phyloP scores from a whole-genome alignment of 1,284 basidiomycete species.

The Cutaneotrichosporon sp. region DNA sequence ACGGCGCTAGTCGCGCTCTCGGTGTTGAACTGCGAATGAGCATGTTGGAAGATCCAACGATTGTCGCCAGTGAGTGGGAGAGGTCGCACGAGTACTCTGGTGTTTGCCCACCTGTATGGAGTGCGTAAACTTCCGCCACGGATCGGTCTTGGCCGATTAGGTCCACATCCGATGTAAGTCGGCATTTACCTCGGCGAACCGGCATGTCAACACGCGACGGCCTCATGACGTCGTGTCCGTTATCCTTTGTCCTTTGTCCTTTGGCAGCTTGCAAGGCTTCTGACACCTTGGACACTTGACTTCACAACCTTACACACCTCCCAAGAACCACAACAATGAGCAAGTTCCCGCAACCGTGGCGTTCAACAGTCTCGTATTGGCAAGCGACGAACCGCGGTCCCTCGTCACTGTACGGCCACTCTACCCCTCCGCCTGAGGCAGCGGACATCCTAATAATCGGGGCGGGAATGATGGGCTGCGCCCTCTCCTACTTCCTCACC shows the following conservation, averaged over 20 bases:
- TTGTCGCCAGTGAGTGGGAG: too few relatives aligned
- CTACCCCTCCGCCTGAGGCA: constrained; percentile 23
- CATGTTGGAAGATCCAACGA: too few relatives aligned
- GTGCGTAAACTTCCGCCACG: too few relatives aligned
- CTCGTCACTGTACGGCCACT: constrained; percentile 26
- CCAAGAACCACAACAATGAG: constrained; percentile 18
- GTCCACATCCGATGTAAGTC: too few relatives aligned
- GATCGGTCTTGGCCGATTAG: too few relatives aligned
- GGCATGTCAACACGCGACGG: too few relatives aligned
- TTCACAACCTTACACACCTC: not conserved
- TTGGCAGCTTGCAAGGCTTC: not conserved
- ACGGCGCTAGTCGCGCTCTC: not conserved
- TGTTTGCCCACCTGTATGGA: too few relatives aligned
- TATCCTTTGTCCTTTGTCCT: too few relatives aligned
- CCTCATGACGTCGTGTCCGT: too few relatives aligned
- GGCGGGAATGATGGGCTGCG: constrained; percentile 37
- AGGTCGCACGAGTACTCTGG: too few relatives aligned
- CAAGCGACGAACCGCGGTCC: constrained; percentile 34
- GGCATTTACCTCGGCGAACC: too few relatives aligned
- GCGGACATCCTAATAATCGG: constrained; percentile 44
- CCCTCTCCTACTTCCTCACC: constrained; percentile 41
- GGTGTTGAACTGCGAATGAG: too few relatives aligned
- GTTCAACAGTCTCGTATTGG: constrained; percentile 35
- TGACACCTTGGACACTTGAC: not conserved
- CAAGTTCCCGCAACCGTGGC: constrained; percentile 32